Evolutionary conservation across 2,329 filamentous ascomycete species (phyloP).

Genomic region (Zymoseptoria crescenta): DNA sequence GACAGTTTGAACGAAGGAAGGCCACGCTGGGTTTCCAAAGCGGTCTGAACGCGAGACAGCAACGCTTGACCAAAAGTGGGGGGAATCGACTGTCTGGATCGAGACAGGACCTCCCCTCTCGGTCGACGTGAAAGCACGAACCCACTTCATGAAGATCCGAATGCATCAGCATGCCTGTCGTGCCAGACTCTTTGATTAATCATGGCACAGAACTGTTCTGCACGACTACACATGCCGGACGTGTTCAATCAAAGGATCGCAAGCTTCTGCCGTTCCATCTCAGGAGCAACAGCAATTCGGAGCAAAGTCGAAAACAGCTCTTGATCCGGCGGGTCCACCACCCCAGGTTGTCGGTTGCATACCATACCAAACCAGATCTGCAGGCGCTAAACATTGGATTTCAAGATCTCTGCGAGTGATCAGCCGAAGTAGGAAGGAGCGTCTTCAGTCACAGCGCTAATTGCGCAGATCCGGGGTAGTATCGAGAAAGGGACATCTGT

Average conservation of each 20-base stretch:
- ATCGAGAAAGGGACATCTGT: not conserved
- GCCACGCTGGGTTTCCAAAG: no score
- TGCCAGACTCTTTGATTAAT: not conserved
- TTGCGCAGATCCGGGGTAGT: not conserved
- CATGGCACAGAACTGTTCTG: not conserved
- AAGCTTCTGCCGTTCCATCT: not conserved
- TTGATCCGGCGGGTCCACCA: not conserved
- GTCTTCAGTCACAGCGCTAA: not conserved
- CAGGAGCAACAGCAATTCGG: not conserved
- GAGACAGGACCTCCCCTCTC: not conserved
- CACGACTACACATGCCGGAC: not conserved
- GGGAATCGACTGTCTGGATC: not conserved
- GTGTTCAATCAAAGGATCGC: not conserved
- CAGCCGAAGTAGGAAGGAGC: not conserved
- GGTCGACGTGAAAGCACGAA: not conserved
- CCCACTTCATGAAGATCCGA: not conserved
- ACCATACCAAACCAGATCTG: not conserved
- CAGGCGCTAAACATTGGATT: not conserved
- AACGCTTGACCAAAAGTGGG: not conserved
- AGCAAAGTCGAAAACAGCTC: not conserved
- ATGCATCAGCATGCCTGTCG: not conserved
- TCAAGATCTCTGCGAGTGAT: not conserved
- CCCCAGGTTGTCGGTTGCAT: not conserved
- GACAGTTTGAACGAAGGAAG: no score
- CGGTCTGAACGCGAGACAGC: not conserved